Conservation (phyloP, 225 moss, liverwort and hornwort species). For the Pleurozium schreberi region DNA sequence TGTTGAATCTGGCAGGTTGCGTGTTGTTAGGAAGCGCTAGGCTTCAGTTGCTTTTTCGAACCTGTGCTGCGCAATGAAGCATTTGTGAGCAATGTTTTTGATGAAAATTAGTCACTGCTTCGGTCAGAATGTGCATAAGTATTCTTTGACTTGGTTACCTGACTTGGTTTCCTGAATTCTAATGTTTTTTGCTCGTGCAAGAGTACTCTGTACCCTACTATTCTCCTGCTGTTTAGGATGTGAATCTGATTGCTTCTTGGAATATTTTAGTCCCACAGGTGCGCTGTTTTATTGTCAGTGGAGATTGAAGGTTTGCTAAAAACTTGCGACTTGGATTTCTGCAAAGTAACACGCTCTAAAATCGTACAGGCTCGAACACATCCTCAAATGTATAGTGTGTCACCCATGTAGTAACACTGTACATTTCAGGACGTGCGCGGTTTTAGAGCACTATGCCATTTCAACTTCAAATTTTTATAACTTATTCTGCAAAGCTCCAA, state of each 20-base stretch:
- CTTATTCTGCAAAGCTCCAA: too few species aligned
- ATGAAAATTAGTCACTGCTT: background rate
- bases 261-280: background rate
- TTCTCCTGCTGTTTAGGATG: background rate
- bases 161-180: background rate
- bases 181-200: background rate
- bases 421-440: too few species aligned
- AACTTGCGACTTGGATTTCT: background rate
- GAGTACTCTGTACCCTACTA: background rate
- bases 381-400: too few species aligned
- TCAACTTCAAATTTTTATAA: too few species aligned
- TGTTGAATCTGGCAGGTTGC: background rate
- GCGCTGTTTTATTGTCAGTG: background rate
- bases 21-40: background rate
- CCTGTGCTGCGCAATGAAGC: background rate
- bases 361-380: too few species aligned
- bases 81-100: background rate
- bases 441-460: too few species aligned
- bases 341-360: too few species aligned
- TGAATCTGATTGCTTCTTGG: background rate
- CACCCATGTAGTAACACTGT: too few species aligned
- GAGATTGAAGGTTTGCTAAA: background rate
- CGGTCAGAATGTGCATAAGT: background rate
- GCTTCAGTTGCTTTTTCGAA: background rate
- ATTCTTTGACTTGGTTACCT: background rate